These are phyloP conservation scores for Fusarium succisae DNA, from an alignment of 2,329 filamentous ascomycete genomes.

Conservation along the genomic window DNA sequence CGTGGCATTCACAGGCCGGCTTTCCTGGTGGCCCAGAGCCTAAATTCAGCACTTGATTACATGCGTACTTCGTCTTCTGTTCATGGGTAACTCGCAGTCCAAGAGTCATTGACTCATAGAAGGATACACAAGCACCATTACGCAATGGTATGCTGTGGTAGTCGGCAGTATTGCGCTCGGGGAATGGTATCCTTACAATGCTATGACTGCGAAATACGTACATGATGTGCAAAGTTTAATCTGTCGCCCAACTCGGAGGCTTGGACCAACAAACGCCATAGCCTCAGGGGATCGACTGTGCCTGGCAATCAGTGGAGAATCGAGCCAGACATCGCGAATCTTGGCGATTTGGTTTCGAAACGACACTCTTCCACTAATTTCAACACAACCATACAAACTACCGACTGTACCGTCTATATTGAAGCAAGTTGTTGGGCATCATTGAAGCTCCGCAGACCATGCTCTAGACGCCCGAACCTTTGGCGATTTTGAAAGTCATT, in stretches of 20 bases:
- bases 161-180: not conserved
- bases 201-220: not conserved
- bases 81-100: not conserved
- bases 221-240: not conserved
- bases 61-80: not conserved
- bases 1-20: not conserved
- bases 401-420: conserved; percentile 4
- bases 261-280: conserved; percentile 1
- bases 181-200: not conserved
- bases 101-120: not conserved
- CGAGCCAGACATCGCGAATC: conserved; percentile 6
- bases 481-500: not conserved
- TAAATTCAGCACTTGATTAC: conserved; percentile 6
- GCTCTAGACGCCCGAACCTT: not conserved
- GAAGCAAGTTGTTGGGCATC: not conserved
- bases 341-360: conserved; percentile 27
- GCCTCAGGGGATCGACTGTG: conserved; percentile 4
- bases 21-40: conserved; percentile 12
- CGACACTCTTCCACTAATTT: conserved; percentile 5
- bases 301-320: conserved; percentile 20
- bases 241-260: not conserved
- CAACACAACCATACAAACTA: not conserved
- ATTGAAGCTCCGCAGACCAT: not conserved
- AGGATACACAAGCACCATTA: conserved; percentile 3
- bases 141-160: conserved; percentile 15